Conservation (phyloP, 768 basidiomycete genomes). For the Lactarius hatsudake region DNA sequence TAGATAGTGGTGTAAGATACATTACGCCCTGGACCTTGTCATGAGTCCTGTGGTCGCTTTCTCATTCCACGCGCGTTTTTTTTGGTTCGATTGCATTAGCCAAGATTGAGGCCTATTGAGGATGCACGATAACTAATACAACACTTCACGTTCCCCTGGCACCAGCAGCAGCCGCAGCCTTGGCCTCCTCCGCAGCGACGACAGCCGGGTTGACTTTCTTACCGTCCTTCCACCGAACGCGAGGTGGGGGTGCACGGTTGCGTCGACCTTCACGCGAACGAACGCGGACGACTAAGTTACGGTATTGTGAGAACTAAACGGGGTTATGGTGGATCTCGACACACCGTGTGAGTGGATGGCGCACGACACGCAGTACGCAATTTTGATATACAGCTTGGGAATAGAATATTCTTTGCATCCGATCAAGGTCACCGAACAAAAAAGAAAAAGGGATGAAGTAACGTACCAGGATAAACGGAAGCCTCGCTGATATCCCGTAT, state of each 20-base stretch:
- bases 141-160: conserved; percentile 24
- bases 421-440: not conserved
- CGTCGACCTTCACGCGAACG: conserved; percentile 93
- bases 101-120: too few relatives aligned
- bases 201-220: conserved; percentile 98
- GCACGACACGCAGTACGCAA: conserved; percentile 97
- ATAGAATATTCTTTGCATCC: conserved; percentile 77
- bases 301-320: not conserved
- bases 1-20: conserved; percentile 41
- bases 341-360: conserved; percentile 98
- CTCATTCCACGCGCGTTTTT: not conserved
- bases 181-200: conserved; percentile 86
- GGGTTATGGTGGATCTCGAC: conserved; percentile 32
- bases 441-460: not conserved
- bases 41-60: not conserved
- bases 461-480: conserved; percentile 84
- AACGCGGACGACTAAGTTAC: conserved; percentile 83
- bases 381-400: conserved; percentile 98
- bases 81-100: not conserved
- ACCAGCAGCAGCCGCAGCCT: conserved; percentile 50
- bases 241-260: conserved; percentile 96
- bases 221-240: conserved; percentile 92
- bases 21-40: conserved; percentile 15
- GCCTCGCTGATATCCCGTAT: conserved; percentile 97
- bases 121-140: conserved; percentile 25